phyloP scores from a whole-genome alignment of 371 early-diverging fungal species.

The Mortierella sp. region DNA sequence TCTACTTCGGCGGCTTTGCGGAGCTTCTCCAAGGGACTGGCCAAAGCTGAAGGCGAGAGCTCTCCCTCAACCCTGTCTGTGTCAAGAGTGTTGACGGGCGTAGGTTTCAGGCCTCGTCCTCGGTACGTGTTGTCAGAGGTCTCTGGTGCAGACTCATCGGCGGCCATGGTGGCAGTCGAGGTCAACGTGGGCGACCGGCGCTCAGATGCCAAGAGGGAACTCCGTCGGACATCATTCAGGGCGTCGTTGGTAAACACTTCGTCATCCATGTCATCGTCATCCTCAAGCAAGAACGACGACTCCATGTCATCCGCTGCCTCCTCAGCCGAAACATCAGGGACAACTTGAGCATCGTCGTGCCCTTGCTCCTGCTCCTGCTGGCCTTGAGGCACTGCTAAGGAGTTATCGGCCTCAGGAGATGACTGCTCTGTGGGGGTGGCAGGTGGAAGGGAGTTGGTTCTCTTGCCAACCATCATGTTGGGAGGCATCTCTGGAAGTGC shows the following conservation, averaged over 20 bases:
- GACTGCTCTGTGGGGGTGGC: constrained; percentile 1
- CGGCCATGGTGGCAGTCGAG: constrained; percentile 1
- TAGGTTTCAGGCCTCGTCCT: constrained; percentile 33
- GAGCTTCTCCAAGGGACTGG: constrained; percentile 56
- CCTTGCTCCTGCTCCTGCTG: not conserved
- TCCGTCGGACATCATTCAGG: constrained; percentile 36
- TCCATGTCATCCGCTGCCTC: constrained; percentile 13
- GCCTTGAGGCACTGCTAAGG: not conserved
- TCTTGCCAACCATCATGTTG: constrained; percentile 18
- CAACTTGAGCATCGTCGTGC: constrained; percentile 15
- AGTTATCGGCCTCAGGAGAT: not conserved
- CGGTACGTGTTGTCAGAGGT: constrained; percentile 9
- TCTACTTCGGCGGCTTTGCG: constrained; percentile 62
- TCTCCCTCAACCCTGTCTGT: constrained; percentile 17
- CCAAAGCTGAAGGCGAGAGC: constrained; percentile 38
- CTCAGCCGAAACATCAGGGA: constrained; percentile 20
- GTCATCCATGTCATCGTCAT: constrained; percentile 66
- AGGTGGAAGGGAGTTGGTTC: constrained; percentile 41
- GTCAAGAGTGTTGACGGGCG: constrained; percentile 22
- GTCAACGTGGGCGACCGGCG: constrained; percentile 4
- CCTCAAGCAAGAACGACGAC: constrained; percentile 67
- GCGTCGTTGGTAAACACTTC: constrained; percentile 43
- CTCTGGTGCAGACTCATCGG: not conserved
- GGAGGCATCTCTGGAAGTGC: constrained; percentile 59
- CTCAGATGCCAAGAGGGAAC: constrained; percentile 23